A percentile compares a stretch with the other conserved stretches of the same genome.
phyloP scores from a whole-genome alignment of 2,329 filamentous ascomycete genomes.

The Blastomyces silverae region DNA sequence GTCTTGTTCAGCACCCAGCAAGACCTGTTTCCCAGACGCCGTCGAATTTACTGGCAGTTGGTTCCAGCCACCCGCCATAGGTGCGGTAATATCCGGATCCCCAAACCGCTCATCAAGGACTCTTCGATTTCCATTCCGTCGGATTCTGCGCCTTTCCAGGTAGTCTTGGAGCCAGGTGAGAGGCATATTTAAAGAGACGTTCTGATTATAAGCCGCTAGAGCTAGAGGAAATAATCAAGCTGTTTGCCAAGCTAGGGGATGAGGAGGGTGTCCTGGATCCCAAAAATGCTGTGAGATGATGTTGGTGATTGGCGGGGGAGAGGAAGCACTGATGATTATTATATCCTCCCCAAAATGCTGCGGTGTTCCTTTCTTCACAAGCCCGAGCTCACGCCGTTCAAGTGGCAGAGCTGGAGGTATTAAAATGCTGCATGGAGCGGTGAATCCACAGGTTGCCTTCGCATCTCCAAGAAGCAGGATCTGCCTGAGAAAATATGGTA shows the following conservation, averaged over 20 bases:
- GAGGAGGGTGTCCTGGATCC: background rate
- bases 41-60: conserved; percentile 15
- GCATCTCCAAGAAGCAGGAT: conserved; percentile 7
- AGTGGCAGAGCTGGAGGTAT: conserved; percentile 8
- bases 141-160: conserved; percentile 19
- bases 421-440: conserved; percentile 10
- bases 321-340: background rate
- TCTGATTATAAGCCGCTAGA: background rate
- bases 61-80: conserved; percentile 23
- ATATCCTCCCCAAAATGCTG: background rate
- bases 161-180: conserved; percentile 16
- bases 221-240: background rate
- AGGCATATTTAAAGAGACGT: background rate
- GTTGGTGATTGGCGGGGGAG: background rate
- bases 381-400: conserved; percentile 5
- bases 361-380: background rate
- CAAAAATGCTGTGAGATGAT: background rate
- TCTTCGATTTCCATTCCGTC: conserved; percentile 17
- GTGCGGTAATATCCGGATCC: conserved; percentile 20
- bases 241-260: background rate
- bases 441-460: background rate
- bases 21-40: background rate
- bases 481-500: background rate
- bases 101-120: conserved; percentile 21
- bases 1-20: conserved; percentile 1